Conservation (phyloP, 2,329 filamentous ascomycete genomes). For the Xylariaceae sp. region DNA sequence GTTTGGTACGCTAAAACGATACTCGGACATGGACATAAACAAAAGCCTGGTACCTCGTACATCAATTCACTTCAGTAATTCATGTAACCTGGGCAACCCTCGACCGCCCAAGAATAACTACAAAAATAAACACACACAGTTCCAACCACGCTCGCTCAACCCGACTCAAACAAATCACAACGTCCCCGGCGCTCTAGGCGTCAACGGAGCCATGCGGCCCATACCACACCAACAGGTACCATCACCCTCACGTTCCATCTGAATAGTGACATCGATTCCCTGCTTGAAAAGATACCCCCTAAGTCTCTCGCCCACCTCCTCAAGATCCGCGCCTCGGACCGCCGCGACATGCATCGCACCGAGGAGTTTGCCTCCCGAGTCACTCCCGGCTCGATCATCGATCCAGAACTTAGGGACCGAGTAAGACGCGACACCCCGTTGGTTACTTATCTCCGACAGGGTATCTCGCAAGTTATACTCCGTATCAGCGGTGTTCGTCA, state of each 20-base stretch:
- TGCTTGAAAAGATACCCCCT: slow-evolving; percentile 63
- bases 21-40: too few relatives aligned
- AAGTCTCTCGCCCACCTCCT: slow-evolving; percentile 79
- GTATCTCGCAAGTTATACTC: slow-evolving; percentile 87
- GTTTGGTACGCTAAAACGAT: too few relatives aligned
- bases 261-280: slow-evolving; percentile 76
- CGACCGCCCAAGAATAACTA: too few relatives aligned
- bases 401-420: slow-evolving; percentile 89
- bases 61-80: too few relatives aligned
- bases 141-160: background rate
- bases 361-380: slow-evolving; percentile 52
- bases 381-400: slow-evolving; percentile 56
- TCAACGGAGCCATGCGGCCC: slow-evolving; percentile 33
- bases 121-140: background rate
- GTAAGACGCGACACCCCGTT: slow-evolving; percentile 82
- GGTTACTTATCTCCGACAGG: slow-evolving; percentile 72
- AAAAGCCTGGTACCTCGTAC: too few relatives aligned
- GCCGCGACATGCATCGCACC: slow-evolving; percentile 86
- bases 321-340: slow-evolving; percentile 63
- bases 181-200: slow-evolving; percentile 20
- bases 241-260: slow-evolving; percentile 83
- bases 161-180: slow-evolving; percentile 1
- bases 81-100: too few relatives aligned
- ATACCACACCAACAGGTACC: slow-evolving; percentile 55
- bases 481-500: slow-evolving; percentile 76